Percentiles rank a stretch among this genome's conserved stretches.
Evolutionary conservation across 1,284 basidiomycete genomes (phyloP).

Genomic region (Rhodotorula mucilaginosa): DNA sequence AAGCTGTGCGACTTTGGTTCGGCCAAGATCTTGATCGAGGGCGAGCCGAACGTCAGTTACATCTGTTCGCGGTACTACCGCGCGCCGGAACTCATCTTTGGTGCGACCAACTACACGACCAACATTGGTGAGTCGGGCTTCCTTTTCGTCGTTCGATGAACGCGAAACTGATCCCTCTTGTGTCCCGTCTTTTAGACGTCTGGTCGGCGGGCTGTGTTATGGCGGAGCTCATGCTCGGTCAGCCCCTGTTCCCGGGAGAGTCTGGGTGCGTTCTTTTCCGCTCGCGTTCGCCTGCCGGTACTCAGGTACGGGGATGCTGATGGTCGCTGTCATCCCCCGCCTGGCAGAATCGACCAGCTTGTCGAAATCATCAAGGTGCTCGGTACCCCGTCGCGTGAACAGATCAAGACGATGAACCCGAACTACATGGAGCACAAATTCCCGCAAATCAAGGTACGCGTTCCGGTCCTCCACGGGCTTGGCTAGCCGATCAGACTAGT

Average conservation of each 20-base stretch:
- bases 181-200: conserved; percentile 63
- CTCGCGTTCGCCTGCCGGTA: too few species aligned
- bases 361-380: conserved; percentile 99
- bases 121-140: conserved; percentile 75
- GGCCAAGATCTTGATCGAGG: conserved; percentile 95
- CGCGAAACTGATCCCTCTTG: not conserved
- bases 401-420: conserved; percentile 99
- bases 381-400: conserved; percentile 94
- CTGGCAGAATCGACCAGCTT: conserved; percentile 97
- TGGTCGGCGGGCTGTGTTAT: conserved; percentile 99
- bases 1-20: conserved; percentile 99
- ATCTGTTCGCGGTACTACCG: conserved; percentile 99
- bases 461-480: conserved; percentile 1
- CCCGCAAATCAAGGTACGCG: conserved; percentile 95
- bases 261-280: conserved; percentile 58
- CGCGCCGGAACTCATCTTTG: conserved; percentile 98
- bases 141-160: not conserved
- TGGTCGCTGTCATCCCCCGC: conserved; percentile 54
- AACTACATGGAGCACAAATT: conserved; percentile 99
- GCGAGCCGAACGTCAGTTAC: conserved; percentile 98
- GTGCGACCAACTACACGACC: conserved; percentile 99
- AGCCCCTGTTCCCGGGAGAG: conserved; percentile 98
- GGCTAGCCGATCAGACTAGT: not conserved
- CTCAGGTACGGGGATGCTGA: too few species aligned
- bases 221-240: conserved; percentile 99